Percentiles rank a stretch among this genome's conserved stretches.
These are phyloP conservation scores for Lactarius tabidus DNA, from an alignment of 768 basidiomycete species.

Conservation along the genomic window DNA sequence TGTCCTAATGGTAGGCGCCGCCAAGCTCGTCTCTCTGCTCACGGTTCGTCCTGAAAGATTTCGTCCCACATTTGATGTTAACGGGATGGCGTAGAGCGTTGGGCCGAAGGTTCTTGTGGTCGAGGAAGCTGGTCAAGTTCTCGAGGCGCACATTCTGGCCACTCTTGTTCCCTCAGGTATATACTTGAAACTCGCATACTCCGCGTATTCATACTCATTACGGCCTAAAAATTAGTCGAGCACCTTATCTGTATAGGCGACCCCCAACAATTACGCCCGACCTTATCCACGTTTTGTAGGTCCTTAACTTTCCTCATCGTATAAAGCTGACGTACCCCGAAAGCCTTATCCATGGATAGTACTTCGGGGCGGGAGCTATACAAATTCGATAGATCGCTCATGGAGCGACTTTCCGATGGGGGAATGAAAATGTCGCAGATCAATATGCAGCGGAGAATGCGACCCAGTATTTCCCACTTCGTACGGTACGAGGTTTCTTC, in stretches of 20 bases:
- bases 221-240: slow-evolving; percentile 38
- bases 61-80: background rate
- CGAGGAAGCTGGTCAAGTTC: slow-evolving; percentile 79
- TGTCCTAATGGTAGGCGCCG: slow-evolving; percentile 47
- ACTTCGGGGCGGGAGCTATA: slow-evolving; percentile 48
- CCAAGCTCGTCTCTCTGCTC: slow-evolving; percentile 56
- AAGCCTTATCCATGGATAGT: slow-evolving; percentile 69
- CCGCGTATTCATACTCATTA: background rate
- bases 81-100: slow-evolving; percentile 41
- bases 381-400: slow-evolving; percentile 62
- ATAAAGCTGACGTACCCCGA: background rate
- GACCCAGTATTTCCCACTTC: slow-evolving; percentile 60
- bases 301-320: background rate
- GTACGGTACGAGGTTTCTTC: slow-evolving; percentile 41
- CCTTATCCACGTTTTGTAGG: slow-evolving; percentile 57
- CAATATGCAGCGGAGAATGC: slow-evolving; percentile 71
- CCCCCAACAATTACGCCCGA: slow-evolving; percentile 70
- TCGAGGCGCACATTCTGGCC: slow-evolving; percentile 71
- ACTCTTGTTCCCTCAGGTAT: slow-evolving; percentile 48
- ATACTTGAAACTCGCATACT: background rate
- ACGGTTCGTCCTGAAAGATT: slow-evolving; percentile 38
- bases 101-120: slow-evolving; percentile 61
- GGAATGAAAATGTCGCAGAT: slow-evolving; percentile 66
- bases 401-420: slow-evolving; percentile 62
- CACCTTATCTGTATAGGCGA: slow-evolving; percentile 79